A percentile compares a stretch with the other conserved stretches of the same genome.
phyloP scores from a whole-genome alignment of 1,139 yeast species.

The Candida glucosophila region DNA sequence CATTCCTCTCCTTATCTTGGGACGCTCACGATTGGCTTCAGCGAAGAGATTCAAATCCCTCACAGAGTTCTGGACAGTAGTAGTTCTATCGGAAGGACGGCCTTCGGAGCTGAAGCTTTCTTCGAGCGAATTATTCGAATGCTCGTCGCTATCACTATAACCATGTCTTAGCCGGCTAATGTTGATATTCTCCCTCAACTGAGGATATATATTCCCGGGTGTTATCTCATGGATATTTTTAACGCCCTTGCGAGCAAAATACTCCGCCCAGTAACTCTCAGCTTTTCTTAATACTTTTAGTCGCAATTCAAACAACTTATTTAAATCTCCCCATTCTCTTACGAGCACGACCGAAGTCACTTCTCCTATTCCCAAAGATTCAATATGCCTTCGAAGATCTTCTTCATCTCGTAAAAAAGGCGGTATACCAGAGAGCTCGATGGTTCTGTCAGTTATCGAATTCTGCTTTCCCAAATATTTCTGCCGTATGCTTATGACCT shows the following conservation, averaged over 20 bases:
- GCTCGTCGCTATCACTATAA: conserved; percentile 1
- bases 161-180: too few species aligned
- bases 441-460: conserved; percentile 39
- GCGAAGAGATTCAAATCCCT: conserved; percentile 16
- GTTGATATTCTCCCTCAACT: not conserved
- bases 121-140: too few species aligned
- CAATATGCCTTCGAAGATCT: conserved; percentile 64
- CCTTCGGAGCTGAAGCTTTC: not conserved
- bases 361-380: conserved; percentile 68
- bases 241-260: conserved; percentile 39
- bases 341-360: conserved; percentile 74
- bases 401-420: conserved; percentile 65
- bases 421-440: conserved; percentile 49
- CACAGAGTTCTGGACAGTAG: conserved; percentile 9
- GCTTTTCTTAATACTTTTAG: conserved; percentile 42
- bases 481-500: conserved; percentile 33
- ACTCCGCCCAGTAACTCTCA: conserved; percentile 74
- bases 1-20: conserved; percentile 42
- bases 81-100: conserved; percentile 1
- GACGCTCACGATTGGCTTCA: conserved; percentile 35
- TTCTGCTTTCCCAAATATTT: conserved; percentile 33
- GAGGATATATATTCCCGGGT: not conserved
- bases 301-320: conserved; percentile 55
- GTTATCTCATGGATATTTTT: conserved; percentile 10
- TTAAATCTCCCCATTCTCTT: conserved; percentile 74